Conservation (phyloP, 192 early-diverging fungal species). For the Coemansia reversa region DNA sequence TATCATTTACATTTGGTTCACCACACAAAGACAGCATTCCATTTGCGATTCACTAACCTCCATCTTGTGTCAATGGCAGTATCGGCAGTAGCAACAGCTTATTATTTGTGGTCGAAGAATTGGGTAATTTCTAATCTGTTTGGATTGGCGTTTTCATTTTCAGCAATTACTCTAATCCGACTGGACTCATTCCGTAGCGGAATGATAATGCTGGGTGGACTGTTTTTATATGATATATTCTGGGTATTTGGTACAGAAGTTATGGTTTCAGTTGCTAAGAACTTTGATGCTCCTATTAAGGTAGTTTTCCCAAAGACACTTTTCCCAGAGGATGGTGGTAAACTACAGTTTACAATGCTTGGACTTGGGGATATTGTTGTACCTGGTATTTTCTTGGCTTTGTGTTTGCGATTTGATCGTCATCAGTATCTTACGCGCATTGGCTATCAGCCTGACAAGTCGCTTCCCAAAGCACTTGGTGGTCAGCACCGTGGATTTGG, state of each 20-base stretch:
- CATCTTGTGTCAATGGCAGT: slow-evolving; percentile 62
- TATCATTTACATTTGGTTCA: slow-evolving; percentile 68
- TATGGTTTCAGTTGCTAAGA: slow-evolving; percentile 97
- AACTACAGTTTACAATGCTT: slow-evolving; percentile 81
- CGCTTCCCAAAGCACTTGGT: slow-evolving; percentile 35
- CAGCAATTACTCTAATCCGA: slow-evolving; percentile 81
- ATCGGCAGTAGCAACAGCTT: slow-evolving; percentile 62
- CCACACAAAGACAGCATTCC: slow-evolving; percentile 18
- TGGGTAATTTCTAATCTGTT: slow-evolving; percentile 91
- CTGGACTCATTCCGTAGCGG: slow-evolving; percentile 96
- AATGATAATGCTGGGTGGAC: slow-evolving; percentile 85
- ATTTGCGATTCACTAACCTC: slow-evolving; percentile 62
- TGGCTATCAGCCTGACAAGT: slow-evolving; percentile 55
- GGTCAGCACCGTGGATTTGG: slow-evolving; percentile 38
- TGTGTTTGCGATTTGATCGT: slow-evolving; percentile 89
- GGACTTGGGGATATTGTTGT: slow-evolving; percentile 97
- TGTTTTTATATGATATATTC: slow-evolving; percentile 97
- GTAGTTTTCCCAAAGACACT: slow-evolving; percentile 81
- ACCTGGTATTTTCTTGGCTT: slow-evolving; percentile 91
- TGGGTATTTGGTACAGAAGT: slow-evolving; percentile 99
- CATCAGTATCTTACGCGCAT: slow-evolving; percentile 64
- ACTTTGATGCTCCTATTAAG: slow-evolving; percentile 96
- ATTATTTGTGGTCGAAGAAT: slow-evolving; percentile 84
- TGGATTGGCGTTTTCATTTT: slow-evolving; percentile 82
- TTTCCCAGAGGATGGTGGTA: slow-evolving; percentile 23